Evolutionary conservation across 2,329 filamentous ascomycete genomes (phyloP), one percentile per base, ranked within the genome.

Genomic region (Cercospora canescens): DNA sequence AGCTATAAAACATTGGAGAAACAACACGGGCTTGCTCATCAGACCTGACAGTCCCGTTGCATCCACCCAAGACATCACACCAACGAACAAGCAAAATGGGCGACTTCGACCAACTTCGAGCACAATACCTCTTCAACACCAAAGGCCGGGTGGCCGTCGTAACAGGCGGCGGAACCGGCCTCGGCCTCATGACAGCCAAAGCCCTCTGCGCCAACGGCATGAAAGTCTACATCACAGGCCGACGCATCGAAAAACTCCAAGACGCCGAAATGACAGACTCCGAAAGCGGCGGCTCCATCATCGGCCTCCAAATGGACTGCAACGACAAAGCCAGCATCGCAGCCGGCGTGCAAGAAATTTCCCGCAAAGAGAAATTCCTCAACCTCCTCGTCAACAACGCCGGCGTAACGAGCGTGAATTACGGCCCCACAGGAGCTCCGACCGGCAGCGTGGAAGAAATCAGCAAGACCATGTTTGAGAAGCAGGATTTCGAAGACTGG

Each of bases 281-380:
- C 85, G 87, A 84, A 68, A 83, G 84, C 65, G 82, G 85, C 14
- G 91, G 91, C 74, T 89, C 88, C 62, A 75, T 76, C 62, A 69
- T 72, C 30, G 74, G 65, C 12, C 45, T 76, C 12, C 73, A 73
- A 24, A 75, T 76, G 74, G 74, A 76, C 66, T 74, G 75, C 60
- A 76, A 72, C 11, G 73, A 76, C 67, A 76, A 76, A 63, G 63
- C 71, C 32, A 73, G 70, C 66, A 74, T 76, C 58, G 48, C 63
- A 32, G 68, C 67, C 16, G 70, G 67, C 41, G 73, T 74, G n/a
- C 70, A 69, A 21, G 57, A 66, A 11, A 73, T 76, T 55, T 60
- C 70, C 1, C 52, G 65, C 37, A 73, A 74, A 63, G 75, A 76
- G 60, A 75, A 75, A 62, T 73, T 60, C 60, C 66, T 76, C 64